Evolutionary conservation across 164 flowering plant genomes (phyloP), one percentile per base, ranked within the genome.

Genomic region (Santalum album): DNA sequence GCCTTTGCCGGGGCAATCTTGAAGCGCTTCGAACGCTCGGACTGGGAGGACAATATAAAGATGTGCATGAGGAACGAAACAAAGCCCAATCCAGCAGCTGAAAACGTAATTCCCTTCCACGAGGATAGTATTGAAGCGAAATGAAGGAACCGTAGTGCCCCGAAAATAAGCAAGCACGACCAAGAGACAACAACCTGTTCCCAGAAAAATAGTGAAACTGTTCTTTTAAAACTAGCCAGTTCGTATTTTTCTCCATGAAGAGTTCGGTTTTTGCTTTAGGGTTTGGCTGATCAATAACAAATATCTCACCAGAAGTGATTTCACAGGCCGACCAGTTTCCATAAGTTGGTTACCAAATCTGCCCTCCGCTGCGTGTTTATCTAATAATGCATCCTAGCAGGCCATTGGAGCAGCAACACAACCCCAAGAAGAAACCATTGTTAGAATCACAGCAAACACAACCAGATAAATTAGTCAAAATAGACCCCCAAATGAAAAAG

Each of bases 21-120:
- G 40, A 77, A 70, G 17, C 79, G 78, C 6, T 75, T 78, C 3
- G 90, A 83, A 3, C 72, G 81, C 51, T 83, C 90, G 3, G 87
- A 68, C 65, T 75, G 78, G 5, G 87, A 69, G 62, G 72, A 79
- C 7, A 56, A 67, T 43, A 83, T 81, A 68, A 79, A 60, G 23
- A 72, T 64, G 6, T 83, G 87, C 90, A 83, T 83, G 14, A 79
- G 74, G 17, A 75, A 25, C 0, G 84, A 74, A 5, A 81, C 72
- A 22, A 77, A 9, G 5, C 48, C 79, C 59, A 83, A 59, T 16
- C 54, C 61, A 7, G 49, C 39, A 2, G 63, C 71, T 22, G 80
- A 65, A 6, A 81, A 42, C 16, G 68, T 56, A 27, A 79, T 58
- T 0, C 86, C 86, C 58, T 75, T 81, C 83, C 84, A 75, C 12